Evolutionary conservation across 768 basidiomycete genomes (phyloP).

Genomic region (Amanita fuliginea): DNA sequence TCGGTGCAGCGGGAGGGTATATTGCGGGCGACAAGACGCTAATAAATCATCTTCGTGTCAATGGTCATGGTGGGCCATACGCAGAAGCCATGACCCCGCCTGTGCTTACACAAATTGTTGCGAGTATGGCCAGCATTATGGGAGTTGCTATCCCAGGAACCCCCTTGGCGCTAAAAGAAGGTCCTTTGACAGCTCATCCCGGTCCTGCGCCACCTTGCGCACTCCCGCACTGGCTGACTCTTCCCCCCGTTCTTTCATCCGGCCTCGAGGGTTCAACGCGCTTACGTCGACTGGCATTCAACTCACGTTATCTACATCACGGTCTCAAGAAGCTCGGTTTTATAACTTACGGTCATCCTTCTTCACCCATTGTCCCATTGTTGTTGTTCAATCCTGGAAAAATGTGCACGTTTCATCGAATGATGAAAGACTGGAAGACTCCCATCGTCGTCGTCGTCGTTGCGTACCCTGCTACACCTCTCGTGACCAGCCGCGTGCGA

Average conservation of each 20-base stretch:
- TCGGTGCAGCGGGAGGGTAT: slow-evolving; percentile 92
- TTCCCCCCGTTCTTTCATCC: slow-evolving; percentile 63
- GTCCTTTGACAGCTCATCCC: slow-evolving; percentile 27
- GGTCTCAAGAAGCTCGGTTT: slow-evolving; percentile 89
- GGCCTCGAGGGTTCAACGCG: slow-evolving; percentile 79
- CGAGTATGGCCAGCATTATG: slow-evolving; percentile 97
- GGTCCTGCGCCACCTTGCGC: slow-evolving; percentile 57
- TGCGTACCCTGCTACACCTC: slow-evolving; percentile 82
- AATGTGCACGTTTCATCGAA: slow-evolving; percentile 81
- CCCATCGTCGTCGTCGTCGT: slow-evolving; percentile 88
- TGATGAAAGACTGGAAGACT: slow-evolving; percentile 74
- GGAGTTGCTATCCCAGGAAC: slow-evolving; percentile 41
- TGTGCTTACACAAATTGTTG: slow-evolving; percentile 81
- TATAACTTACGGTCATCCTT: slow-evolving; percentile 87
- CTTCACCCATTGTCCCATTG: slow-evolving; percentile 89
- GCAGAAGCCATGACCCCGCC: slow-evolving; percentile 88
- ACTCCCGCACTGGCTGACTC: slow-evolving; percentile 70
- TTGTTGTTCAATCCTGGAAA: slow-evolving; percentile 90
- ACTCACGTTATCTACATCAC: slow-evolving; percentile 81
- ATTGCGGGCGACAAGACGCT: slow-evolving; percentile 75
- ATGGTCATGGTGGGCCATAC: slow-evolving; percentile 75
- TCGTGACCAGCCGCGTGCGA: slow-evolving; percentile 79
- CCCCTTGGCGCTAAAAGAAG: slow-evolving; percentile 27
- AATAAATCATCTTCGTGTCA: slow-evolving; percentile 72
- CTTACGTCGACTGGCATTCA: slow-evolving; percentile 86